phyloP scores from a whole-genome alignment of 2,329 filamentous ascomycete species.

The Ophiocordyceps polyrhachis-furcata region DNA sequence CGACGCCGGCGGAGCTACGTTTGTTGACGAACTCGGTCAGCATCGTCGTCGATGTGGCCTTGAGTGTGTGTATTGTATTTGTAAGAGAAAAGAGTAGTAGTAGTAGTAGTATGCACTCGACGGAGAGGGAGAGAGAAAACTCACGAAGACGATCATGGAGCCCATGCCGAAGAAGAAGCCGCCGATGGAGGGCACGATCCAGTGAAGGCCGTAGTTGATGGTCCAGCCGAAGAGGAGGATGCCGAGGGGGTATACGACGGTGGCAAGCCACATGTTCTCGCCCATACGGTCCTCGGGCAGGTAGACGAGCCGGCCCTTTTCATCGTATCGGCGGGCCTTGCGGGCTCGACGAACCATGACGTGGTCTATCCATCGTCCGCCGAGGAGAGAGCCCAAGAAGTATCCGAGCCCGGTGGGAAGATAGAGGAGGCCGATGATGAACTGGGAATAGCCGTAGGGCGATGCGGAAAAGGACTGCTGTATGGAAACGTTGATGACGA shows the following conservation, averaged over 20 bases:
- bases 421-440: conserved; percentile 59
- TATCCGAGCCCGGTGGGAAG: conserved; percentile 62
- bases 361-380: conserved; percentile 59
- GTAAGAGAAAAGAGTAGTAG: no score
- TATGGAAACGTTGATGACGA: conserved; percentile 60
- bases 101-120: neutral
- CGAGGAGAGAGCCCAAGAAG: conserved; percentile 45
- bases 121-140: conserved; percentile 5
- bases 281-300: conserved; percentile 66
- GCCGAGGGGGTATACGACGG: conserved; percentile 48
- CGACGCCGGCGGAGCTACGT: conserved; percentile 52
- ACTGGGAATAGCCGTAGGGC: conserved; percentile 50
- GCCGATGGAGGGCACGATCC: conserved; percentile 42
- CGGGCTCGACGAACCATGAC: conserved; percentile 65
- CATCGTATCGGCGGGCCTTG: conserved; percentile 51
- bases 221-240: conserved; percentile 68
- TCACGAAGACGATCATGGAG: conserved; percentile 61
- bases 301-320: conserved; percentile 44
- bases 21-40: conserved; percentile 68
- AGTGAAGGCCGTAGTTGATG: conserved; percentile 42
- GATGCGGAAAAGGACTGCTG: conserved; percentile 46
- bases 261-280: conserved; percentile 64
- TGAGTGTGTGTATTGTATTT: no score
- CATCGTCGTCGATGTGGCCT: conserved; percentile 55
- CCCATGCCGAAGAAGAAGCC: conserved; percentile 60